Evolutionary conservation across 1,139 yeast genomes (phyloP).

Genomic region (Schwanniomyces etchellsii): DNA sequence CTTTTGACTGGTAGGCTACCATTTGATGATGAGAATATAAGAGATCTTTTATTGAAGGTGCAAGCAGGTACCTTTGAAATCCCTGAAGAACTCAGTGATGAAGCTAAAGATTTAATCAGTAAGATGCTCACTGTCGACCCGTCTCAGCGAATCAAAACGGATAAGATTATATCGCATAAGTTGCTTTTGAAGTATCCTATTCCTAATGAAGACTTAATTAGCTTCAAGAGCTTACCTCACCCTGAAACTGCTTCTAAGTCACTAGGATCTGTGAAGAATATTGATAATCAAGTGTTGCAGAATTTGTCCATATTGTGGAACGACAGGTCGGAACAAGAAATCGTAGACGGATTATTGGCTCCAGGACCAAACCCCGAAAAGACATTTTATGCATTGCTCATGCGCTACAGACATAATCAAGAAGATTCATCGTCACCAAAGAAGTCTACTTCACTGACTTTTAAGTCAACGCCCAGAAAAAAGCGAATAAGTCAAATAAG

Average conservation of each 20-base stretch:
- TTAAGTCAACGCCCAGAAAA: constrained; percentile 27
- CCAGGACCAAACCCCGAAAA: constrained; percentile 66
- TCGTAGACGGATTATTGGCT: constrained; percentile 46
- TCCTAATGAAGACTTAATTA: constrained; percentile 44
- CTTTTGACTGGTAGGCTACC: constrained; percentile 74
- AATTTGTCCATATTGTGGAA: constrained; percentile 73
- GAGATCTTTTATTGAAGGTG: constrained; percentile 63
- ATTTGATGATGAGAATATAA: constrained; percentile 74
- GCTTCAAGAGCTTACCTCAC: constrained; percentile 54
- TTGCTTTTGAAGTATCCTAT: constrained; percentile 58
- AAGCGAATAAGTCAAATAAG: constrained; percentile 48
- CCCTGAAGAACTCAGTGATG: constrained; percentile 60
- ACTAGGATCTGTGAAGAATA: constrained; percentile 40
- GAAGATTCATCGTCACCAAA: constrained; percentile 20
- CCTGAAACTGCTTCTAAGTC: constrained; percentile 56
- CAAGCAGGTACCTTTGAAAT: constrained; percentile 71
- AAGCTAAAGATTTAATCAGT: constrained; percentile 66
- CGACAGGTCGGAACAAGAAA: constrained; percentile 56
- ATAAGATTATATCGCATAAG: constrained; percentile 73
- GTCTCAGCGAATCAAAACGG: constrained; percentile 64
- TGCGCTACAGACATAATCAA: constrained; percentile 49
- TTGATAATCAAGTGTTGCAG: constrained; percentile 60
- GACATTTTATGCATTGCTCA: constrained; percentile 64
- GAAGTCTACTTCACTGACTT: constrained; percentile 9
- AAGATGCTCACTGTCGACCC: constrained; percentile 82